Conservation (phyloP, 2,329 filamentous ascomycete genomes). For the Helotiales sp. region DNA sequence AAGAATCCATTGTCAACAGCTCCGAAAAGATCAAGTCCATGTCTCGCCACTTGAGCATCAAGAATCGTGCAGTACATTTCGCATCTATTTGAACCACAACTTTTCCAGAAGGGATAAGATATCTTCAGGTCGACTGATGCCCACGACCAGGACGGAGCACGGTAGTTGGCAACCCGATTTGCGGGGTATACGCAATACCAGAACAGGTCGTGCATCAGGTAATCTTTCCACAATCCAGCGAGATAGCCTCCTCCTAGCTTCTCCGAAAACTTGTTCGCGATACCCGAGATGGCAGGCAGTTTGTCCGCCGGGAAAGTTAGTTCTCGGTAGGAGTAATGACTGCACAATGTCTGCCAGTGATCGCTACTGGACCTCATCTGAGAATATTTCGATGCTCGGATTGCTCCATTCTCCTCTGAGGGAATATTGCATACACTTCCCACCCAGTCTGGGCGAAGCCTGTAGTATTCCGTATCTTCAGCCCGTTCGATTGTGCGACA, state of each 20-base stretch:
- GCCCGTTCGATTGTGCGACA: constrained; percentile 22
- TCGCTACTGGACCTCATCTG: background rate
- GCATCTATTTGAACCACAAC: constrained; percentile 6
- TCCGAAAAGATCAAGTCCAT: constrained; percentile 26
- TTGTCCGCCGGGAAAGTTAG: constrained; percentile 23
- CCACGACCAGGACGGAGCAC: constrained; percentile 26
- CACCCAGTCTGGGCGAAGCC: background rate
- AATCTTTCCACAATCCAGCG: constrained; percentile 17
- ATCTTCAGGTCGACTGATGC: constrained; percentile 13
- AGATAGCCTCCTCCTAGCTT: constrained; percentile 6
- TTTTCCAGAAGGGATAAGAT: constrained; percentile 18
- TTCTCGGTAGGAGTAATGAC: constrained; percentile 16
- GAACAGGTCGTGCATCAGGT: constrained; percentile 11
- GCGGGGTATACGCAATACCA: constrained; percentile 7
- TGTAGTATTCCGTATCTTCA: background rate
- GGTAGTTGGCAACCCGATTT: constrained; percentile 7
- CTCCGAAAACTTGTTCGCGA: constrained; percentile 11
- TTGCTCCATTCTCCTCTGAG: background rate
- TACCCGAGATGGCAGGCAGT: constrained; percentile 20
- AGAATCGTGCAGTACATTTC: constrained; percentile 17
- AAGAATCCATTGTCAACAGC: constrained; percentile 23
- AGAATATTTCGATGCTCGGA: background rate
- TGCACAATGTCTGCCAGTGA: background rate
- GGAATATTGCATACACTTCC: background rate
- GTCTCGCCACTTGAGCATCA: constrained; percentile 15